Conservation (phyloP, 495 filamentous ascomycete genomes). For the Podospora didyma region DNA sequence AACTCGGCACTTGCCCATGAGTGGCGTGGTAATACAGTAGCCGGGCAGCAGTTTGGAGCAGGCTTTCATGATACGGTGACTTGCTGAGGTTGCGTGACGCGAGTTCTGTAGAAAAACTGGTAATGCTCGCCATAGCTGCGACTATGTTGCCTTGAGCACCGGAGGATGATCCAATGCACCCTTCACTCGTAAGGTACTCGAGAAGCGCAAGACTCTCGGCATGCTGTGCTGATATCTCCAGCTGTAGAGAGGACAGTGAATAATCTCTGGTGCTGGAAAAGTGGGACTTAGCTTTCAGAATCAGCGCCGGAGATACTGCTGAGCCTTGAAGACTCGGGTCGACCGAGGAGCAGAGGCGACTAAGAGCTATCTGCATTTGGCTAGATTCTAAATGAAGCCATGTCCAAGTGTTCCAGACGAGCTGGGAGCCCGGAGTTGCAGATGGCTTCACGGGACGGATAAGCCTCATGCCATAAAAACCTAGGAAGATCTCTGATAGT, state of each 20-base stretch:
- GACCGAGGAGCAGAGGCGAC: slow-evolving; percentile 25
- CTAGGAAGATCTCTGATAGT: background rate
- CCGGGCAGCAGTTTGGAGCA: slow-evolving; percentile 63
- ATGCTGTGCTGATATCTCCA: slow-evolving; percentile 46
- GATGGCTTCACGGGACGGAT: slow-evolving; percentile 14
- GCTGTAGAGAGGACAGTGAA: slow-evolving; percentile 45
- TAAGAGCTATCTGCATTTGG: slow-evolving; percentile 30
- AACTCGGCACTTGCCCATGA: slow-evolving; percentile 36
- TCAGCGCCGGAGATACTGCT: slow-evolving; percentile 31
- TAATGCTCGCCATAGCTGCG: slow-evolving; percentile 40
- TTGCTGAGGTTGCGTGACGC: slow-evolving; percentile 38
- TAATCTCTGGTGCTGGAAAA: slow-evolving; percentile 55
- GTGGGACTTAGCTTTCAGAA: slow-evolving; percentile 55
- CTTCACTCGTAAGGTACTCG: slow-evolving; percentile 52
- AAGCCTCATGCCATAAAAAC: background rate
- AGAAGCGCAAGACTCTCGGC: slow-evolving; percentile 60
- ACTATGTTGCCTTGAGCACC: slow-evolving; percentile 48
- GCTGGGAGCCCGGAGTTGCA: slow-evolving; percentile 35
- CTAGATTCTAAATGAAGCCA: slow-evolving; percentile 60
- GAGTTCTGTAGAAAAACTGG: slow-evolving; percentile 41
- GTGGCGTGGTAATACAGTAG: slow-evolving; percentile 65
- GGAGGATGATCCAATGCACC: slow-evolving; percentile 27
- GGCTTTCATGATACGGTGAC: slow-evolving; percentile 51
- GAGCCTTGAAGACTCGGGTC: slow-evolving; percentile 14
- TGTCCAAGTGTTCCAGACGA: slow-evolving; percentile 68